Evolutionary conservation across 1,284 basidiomycete genomes (phyloP).

Genomic region (Gomphus bonarii): DNA sequence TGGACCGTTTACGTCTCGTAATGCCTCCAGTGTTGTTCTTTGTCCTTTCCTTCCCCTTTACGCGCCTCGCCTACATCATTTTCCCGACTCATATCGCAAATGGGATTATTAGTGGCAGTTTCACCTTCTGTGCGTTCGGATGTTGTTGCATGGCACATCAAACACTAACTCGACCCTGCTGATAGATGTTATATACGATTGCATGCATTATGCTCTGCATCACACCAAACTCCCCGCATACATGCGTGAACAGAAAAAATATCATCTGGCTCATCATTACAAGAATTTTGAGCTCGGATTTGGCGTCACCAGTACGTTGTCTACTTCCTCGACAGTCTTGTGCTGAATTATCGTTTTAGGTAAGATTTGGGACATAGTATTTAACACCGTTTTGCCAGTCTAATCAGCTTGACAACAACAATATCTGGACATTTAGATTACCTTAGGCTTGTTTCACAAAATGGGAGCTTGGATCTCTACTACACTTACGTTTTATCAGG

Average conservation of each 20-base stretch:
- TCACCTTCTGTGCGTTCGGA: constrained; percentile 71
- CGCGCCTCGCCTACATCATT: constrained; percentile 70
- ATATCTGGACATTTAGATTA: not conserved
- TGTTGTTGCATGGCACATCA: not conserved
- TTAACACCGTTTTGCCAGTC: constrained; percentile 71
- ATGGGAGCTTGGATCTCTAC: no score
- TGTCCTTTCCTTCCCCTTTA: constrained; percentile 79
- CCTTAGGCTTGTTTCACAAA: not conserved
- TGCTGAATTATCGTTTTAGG: constrained; percentile 28
- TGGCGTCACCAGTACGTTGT: constrained; percentile 74
- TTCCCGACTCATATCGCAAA: constrained; percentile 87
- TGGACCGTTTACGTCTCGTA: constrained; percentile 89
- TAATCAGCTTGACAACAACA: constrained; percentile 19
- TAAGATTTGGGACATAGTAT: constrained; percentile 93
- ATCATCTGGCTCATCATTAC: constrained; percentile 98
- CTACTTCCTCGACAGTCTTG: constrained; percentile 1
- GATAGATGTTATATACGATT: constrained; percentile 78
- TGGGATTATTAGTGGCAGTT: constrained; percentile 87
- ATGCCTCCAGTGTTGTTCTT: constrained; percentile 93
- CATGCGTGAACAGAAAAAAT: constrained; percentile 89
- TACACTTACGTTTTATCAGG: no score
- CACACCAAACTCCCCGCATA: constrained; percentile 87
- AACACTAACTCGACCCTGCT: not conserved
- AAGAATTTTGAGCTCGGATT: constrained; percentile 99
- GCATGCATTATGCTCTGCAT: constrained; percentile 88